A percentile compares a stretch with the other conserved stretches of the same genome.
phyloP scores from a whole-genome alignment of 1,139 yeast species.

The Wickerhamomyces sp. region DNA sequence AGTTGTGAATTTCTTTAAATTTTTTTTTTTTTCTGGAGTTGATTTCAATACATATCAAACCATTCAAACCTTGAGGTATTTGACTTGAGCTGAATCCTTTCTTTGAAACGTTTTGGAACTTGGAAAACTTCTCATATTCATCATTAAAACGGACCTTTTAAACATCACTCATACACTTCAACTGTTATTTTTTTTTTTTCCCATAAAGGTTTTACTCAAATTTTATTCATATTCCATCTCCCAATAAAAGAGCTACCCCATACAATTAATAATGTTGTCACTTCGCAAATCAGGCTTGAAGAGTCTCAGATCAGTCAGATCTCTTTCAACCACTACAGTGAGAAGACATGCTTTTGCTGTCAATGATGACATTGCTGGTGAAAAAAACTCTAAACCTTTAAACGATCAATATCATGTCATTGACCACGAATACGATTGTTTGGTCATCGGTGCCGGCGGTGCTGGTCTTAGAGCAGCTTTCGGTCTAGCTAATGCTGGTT shows the following conservation, averaged over 20 bases:
- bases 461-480: constrained; percentile 99
- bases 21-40: neutral
- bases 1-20: neutral
- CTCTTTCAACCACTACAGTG: neutral
- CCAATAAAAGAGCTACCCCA: neutral
- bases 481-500: constrained; percentile 96
- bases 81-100: no score
- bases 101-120: no score
- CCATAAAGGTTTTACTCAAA: neutral
- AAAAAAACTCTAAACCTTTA: constrained; percentile 42
- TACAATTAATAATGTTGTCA: neutral
- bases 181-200: no score
- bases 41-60: neutral
- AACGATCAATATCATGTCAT: constrained; percentile 80
- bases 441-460: constrained; percentile 99
- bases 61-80: no score
- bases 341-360: constrained; percentile 6
- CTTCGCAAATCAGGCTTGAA: neutral
- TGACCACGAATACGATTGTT: constrained; percentile 97
- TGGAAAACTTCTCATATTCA: no score
- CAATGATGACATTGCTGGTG: constrained; percentile 28
- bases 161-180: neutral
- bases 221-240: neutral
- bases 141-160: no score
- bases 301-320: neutral